Evolutionary conservation across 345 rosid genomes (phyloP), one percentile per base, ranked within the genome.

Genomic region (Anastatica hierochuntica): DNA sequence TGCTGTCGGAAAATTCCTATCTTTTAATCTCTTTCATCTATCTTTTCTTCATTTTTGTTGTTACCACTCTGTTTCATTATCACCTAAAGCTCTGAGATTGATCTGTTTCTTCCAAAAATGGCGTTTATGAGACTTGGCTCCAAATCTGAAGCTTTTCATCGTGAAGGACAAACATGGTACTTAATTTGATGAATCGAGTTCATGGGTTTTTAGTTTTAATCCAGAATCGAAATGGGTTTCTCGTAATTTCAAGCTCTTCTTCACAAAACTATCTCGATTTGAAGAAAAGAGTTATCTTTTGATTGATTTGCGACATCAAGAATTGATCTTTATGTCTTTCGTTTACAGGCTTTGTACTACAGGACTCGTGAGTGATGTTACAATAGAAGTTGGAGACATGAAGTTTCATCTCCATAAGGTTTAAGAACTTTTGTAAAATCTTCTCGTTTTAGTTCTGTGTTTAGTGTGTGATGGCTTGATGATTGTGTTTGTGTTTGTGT

Each of bases 371-470:
- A 85, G 95, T 36, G 95, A 85, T 72, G 78, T 80, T 56, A 72
- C 76, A 20, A 69, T 85, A 36, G 82, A 78, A 56, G 71, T 80
- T 38, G 83, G 74, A 48, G 85, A 80, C 29, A 72, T 64, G 66
- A 72, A 75, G 53, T 85, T 85, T 68, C 79, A 82, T 73, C 95
- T 85, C 42, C 95, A 85, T 77, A 85, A 85, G 95, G 95, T 85
- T 40, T 27, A 3, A 19, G 14, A 4, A 6, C 10, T 29, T 18
- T 35, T 49, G 8, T 30, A 4, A n/a, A n/a, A 11, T 54, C 18
- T 27, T 30, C 6, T 20, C 14, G 24, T 2, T 8, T 29, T 29
- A 2, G 2, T 8, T 29, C 8, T 29, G 4, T 31, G 20, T 50
- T 33, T 18, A 16, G 33, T 13, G 53, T 27, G 17, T 33, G 4